Evolutionary conservation across 2,329 filamentous ascomycete genomes (phyloP), one percentile per base, ranked within the genome.

Genomic region (Hymenoscyphus fraxineus): DNA sequence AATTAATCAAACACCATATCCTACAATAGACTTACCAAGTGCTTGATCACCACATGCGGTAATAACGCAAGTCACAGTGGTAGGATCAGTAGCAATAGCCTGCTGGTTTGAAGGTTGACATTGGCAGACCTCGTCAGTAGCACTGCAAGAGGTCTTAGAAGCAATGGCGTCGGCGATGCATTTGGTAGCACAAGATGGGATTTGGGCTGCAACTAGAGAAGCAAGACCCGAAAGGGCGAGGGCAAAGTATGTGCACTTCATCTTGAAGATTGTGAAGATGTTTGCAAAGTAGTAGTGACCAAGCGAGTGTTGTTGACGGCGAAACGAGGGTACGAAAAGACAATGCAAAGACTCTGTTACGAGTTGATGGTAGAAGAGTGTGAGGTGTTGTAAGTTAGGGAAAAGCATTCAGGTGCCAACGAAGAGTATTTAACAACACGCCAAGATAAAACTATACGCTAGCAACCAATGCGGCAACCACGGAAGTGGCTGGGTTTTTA

Each of bases 121-220:
- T 66, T 71, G 69, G 63, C 70, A 73, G 2, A 47, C 22, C 10
- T 68, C 22, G 61, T 72, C 70, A 12, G 55, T 61, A 5, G 58
- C 57, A 4, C 60, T 59, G 51, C 71, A 73, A 13, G 54, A 68
- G 15, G 71, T 71, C 5, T 65, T 32, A 5, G 63, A 63, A 5
- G 58, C 16, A 47, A 70, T 66, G n/a, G 70, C 69, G 44, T 67
- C 59, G 9, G 64, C 47, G 56, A 73, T 67, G 40, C 71, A 73
- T 2, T 40, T 56, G 12, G 59, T 64, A 35, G 70, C 71, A 44
- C 71, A 72, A 6, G 58, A 60, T 63, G 70, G 70, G 59, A 72
- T 70, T 22, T 27, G 38, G 39, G n/a, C 58, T 4, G 59, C 32
- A 57, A 66, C 65, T 7, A 62, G 22, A 32, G 65, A 63, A 39